phyloP scores from a whole-genome alignment of 495 filamentous ascomycete species.

The Penicillium fimorum region DNA sequence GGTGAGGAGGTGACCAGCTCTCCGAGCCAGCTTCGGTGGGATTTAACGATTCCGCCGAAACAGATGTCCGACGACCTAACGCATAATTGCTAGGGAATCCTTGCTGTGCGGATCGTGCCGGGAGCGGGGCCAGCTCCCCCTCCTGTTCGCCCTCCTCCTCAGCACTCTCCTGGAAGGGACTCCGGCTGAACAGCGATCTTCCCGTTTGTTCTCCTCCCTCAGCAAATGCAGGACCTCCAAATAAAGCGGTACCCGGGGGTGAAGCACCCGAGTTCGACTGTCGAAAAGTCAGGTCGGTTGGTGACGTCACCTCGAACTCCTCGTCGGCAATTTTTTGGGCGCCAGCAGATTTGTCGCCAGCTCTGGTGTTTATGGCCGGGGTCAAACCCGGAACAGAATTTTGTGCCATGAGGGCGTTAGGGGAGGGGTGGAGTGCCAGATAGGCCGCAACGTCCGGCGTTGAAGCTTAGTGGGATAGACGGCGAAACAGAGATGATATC shows the following conservation, averaged over 20 bases:
- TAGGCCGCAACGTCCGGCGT: conserved; percentile 33
- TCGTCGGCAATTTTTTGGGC: conserved; percentile 58
- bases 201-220: conserved; percentile 22
- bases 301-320: conserved; percentile 63
- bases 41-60: conserved; percentile 94
- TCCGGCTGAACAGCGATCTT: conserved; percentile 35
- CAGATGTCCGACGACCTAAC: conserved; percentile 88
- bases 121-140: conserved; percentile 33
- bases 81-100: conserved; percentile 93
- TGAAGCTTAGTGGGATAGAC: conserved; percentile 23
- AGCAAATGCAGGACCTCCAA: conserved; percentile 33
- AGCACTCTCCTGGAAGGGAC: conserved; percentile 36
- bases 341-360: conserved; percentile 33
- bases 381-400: conserved; percentile 56
- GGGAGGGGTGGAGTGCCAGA: conserved; percentile 26
- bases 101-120: conserved; percentile 44
- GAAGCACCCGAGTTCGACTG: conserved; percentile 32
- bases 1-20: conserved; percentile 85
- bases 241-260: conserved; percentile 22
- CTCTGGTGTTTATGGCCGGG: conserved; percentile 48
- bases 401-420: conserved; percentile 47
- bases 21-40: conserved; percentile 77
- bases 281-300: conserved; percentile 56
- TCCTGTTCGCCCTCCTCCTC: conserved; percentile 26
- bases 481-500: conserved; percentile 16